phyloP scores from a whole-genome alignment of 176 grass and related monocot species.

The Puya raimondii region DNA sequence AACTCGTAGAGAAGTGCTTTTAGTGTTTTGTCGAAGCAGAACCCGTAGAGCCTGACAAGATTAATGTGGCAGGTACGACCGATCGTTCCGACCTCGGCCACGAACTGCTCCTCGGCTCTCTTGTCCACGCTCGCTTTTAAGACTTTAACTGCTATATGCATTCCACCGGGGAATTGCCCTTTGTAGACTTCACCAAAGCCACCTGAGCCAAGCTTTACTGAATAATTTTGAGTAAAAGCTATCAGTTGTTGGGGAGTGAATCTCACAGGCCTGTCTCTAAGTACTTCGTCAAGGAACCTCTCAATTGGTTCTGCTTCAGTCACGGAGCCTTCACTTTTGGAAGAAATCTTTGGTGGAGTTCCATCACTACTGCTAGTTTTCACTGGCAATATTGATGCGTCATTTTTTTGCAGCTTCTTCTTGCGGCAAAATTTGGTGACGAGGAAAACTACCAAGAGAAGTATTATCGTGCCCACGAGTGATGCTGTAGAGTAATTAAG shows the following conservation, averaged over 20 bases:
- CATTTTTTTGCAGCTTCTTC: no score
- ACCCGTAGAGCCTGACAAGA: constrained; percentile 61
- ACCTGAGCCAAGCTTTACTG: constrained; percentile 23
- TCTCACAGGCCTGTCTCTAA: constrained; percentile 31
- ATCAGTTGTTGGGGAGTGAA: constrained; percentile 28
- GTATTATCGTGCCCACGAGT: no score
- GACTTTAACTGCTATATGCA: constrained; percentile 43
- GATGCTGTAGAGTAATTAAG: no score
- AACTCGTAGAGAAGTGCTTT: constrained; percentile 72
- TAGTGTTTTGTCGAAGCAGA: constrained; percentile 38
- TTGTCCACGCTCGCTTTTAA: constrained; percentile 34
- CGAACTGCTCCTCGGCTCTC: constrained; percentile 54
- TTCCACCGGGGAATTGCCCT: constrained; percentile 33
- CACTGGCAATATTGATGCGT: no score
- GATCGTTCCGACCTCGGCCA: constrained; percentile 59
- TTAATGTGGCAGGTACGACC: constrained; percentile 65
- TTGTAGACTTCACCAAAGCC: constrained; percentile 43
- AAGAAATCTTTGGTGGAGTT: not conserved
- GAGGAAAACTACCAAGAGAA: no score
- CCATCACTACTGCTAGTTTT: no score
- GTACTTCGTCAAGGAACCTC: constrained; percentile 25
- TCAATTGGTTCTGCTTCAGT: constrained; percentile 17
- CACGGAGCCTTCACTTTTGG: not conserved
- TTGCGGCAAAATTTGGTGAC: no score
- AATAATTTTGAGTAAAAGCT: constrained; percentile 35